Base-by-base conservation (phyloP, 352 stramenopile species). In the Phytopythium oedochilum region DNA sequence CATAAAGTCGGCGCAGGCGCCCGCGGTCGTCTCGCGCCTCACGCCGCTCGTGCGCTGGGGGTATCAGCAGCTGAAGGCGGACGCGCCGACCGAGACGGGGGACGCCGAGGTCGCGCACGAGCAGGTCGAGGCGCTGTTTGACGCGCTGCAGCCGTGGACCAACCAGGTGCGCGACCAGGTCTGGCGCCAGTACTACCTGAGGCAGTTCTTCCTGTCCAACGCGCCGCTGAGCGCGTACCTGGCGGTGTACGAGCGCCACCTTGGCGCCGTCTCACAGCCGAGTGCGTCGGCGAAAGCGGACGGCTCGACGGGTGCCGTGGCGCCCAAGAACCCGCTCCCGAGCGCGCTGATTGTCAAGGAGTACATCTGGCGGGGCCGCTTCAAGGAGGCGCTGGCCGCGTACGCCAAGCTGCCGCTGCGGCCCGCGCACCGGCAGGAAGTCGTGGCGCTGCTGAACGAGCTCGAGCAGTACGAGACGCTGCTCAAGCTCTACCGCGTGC, bases 181-280 rank as follows among this genome's bases (percentile, higher is more conserved):
- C 47, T 88, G 78, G 78, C 64, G 69, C 17, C 71, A 76, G 44
- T 88, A 83, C 59, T 86, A 78, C 59, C 69, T 75, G 34, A 73
- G 78, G 22, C 75, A 83, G 51, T 88, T 88, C 53, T 82, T 86
- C 44, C 59, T 88, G 5, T 78, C 73, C 0, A 52, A 57, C 10
- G 71, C 75, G 36, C 75, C 75, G 11, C 51, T 86, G 28, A 47
- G 45, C 25, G 56, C 69, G n/a, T 86, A 83, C 51, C 44, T 86
- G 11, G 45, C 14, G 11, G 5, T 52, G 23, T 71, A 64, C 42
- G 63, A 74, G 8, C 36, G 55, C 1, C 66, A 73, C 53, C 48
- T 42, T 11, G 42, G 26, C 6, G 40, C 39, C 32, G 31, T 48
- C 23, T 57, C 22, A 15, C 63, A 60, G 44, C 12, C 23, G 17